Conservation (phyloP, 495 filamentous ascomycete genomes). For the Chlorociboria aeruginascens region DNA sequence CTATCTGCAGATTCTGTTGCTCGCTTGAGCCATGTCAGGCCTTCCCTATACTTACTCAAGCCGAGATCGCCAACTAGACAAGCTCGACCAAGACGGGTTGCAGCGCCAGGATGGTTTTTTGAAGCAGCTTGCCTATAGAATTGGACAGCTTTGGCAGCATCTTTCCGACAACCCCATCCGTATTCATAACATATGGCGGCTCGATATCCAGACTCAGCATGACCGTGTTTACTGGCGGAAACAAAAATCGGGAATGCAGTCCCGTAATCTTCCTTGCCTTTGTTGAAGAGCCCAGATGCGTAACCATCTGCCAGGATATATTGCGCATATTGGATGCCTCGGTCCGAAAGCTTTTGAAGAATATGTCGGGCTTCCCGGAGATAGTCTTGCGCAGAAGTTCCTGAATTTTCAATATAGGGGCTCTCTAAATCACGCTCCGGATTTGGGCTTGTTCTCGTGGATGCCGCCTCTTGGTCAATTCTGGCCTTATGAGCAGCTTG, state of each 20-base stretch:
- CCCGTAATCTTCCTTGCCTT: slow-evolving; percentile 81
- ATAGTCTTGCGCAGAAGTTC: slow-evolving; percentile 44
- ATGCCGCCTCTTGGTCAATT: slow-evolving; percentile 27
- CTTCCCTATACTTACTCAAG: slow-evolving; percentile 77
- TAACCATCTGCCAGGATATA: slow-evolving; percentile 95
- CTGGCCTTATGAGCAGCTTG: slow-evolving; percentile 64
- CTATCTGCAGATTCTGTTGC: slow-evolving; percentile 77
- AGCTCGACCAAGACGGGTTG: slow-evolving; percentile 82
- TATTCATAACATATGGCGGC: slow-evolving; percentile 95
- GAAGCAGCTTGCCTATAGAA: slow-evolving; percentile 85
- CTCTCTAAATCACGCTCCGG: slow-evolving; percentile 24
- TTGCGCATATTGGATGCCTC: slow-evolving; percentile 89
- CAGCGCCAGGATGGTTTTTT: slow-evolving; percentile 90
- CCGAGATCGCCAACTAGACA: slow-evolving; percentile 85
- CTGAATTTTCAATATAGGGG: slow-evolving; percentile 23
- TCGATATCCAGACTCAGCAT: slow-evolving; percentile 91
- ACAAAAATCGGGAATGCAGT: slow-evolving; percentile 85
- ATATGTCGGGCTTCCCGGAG: slow-evolving; percentile 82
- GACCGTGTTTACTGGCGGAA: slow-evolving; percentile 90
- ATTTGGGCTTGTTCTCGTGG: slow-evolving; percentile 31
- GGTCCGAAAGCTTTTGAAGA: slow-evolving; percentile 71
- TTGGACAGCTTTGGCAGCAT: slow-evolving; percentile 80
- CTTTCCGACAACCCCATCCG: slow-evolving; percentile 87
- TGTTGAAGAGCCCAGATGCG: slow-evolving; percentile 87
- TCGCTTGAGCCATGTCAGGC: slow-evolving; percentile 92